Base-by-base conservation (phyloP, 2,329 filamentous ascomycete species). In the Waltergamsia citrina region DNA sequence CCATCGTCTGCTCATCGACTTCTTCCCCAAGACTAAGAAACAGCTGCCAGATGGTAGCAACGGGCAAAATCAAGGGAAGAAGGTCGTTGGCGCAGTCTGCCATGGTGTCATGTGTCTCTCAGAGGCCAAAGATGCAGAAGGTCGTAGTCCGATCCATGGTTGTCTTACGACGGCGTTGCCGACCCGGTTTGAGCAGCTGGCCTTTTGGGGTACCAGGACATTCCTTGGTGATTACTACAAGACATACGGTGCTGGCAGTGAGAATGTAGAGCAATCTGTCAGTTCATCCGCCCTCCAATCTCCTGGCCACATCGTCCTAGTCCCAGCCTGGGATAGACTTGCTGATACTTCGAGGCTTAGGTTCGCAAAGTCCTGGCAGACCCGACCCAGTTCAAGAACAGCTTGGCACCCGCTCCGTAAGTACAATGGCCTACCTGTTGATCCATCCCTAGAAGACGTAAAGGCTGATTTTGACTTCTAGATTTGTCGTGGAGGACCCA, bases 211-310 rank as follows among this genome's bases (percentile, higher is more conserved):
- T 4, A 72, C 69, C 4, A 52, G 64, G 24, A 48, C 52, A 3
- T 63, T 69, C 27, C 45, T 72, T 10, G 69, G 68, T 4, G 69
- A 72, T 36, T 72, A 72, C 41, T 72, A 71, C 47, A 73, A 73
- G 57, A 71, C 68, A 3, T 72, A 69, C 36, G 69, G 69, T 1
- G 60, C 60, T 4, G 60, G 65, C 1, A 68, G 62, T 38, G 63
- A 66, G 22, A 57, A 64, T 38, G 64, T 69, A 4, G 63, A 72
- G 41, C 51, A 55, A 6, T 56, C 59, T 27, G 67, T 69, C 43
- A 48, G 60, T 47, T 12, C 4, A 6, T 7, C n/a, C 18, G 8
- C 6, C 15, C n/a, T n/a, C 16, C 34, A 26, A 24, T 27, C 18
- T 12, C 9, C 15, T 28, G 34, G 6, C 29, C 7, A 22, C 30